A percentile compares a stretch with the other conserved stretches of the same genome.
Evolutionary conservation across 257 asterid species (phyloP).

Genomic region (Lantana camara): DNA sequence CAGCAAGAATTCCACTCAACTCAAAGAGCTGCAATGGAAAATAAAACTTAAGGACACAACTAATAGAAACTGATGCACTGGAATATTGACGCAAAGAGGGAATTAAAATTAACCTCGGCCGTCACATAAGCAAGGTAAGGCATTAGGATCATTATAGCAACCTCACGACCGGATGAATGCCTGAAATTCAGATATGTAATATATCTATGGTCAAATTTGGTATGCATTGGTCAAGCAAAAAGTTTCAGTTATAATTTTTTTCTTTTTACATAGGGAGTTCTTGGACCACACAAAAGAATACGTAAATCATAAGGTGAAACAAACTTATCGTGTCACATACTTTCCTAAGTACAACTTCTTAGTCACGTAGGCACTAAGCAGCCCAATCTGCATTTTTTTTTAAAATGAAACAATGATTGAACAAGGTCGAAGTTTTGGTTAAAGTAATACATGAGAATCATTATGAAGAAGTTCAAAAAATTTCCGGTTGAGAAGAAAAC

Average conservation of each 20-base stretch:
- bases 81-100: conserved; percentile 3
- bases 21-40: conserved; percentile 50
- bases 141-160: conserved; percentile 83
- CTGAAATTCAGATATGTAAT: conserved; percentile 43
- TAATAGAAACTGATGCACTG: not conserved
- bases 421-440: not conserved
- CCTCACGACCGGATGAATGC: conserved; percentile 78
- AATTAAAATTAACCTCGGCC: conserved; percentile 53
- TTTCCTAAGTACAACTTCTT: conserved; percentile 58
- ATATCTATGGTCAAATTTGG: not conserved
- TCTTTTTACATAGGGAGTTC: not conserved
- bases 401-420: conserved; percentile 21
- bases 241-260: not conserved
- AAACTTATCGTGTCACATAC: conserved; percentile 36
- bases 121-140: conserved; percentile 73
- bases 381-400: conserved; percentile 56
- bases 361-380: conserved; percentile 68
- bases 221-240: not conserved
- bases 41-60: conserved; percentile 10
- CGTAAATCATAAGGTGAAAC: conserved; percentile 3
- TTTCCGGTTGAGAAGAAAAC: conserved; percentile 25
- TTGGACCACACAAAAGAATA: not conserved
- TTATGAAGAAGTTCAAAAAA: not conserved
- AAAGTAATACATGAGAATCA: not conserved
- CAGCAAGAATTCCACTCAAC: conserved; percentile 78